Base-by-base conservation (phyloP, 2,329 filamentous ascomycete genomes). In the Cladosporium sphaerospermum region DNA sequence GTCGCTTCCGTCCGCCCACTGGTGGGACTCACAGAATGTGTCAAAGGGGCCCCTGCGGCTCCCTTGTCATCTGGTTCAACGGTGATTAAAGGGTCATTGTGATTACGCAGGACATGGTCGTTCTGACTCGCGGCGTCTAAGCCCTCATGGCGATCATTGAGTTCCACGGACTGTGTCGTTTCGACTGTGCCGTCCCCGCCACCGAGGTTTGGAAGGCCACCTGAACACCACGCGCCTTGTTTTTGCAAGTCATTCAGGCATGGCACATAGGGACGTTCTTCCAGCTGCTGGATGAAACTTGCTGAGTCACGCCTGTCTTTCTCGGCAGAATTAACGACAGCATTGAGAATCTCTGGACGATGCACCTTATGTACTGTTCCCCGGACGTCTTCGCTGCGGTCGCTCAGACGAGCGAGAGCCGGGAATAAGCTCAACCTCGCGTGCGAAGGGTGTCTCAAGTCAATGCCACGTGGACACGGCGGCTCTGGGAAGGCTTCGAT, bases 401-500 rank as follows among this genome's bases (percentile, higher is more conserved):
- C 58, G 11, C 43, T 33, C 8, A 33, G 13, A 13, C 31, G 50
- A 10, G 19, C 19, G 5, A 23, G 32, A n/a, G 18, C 16, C 32
- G 34, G 43, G 16, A 34, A 39, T 18, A 51, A 45, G 43, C 37
- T 40, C 55, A 44, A 40, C 34, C 42, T 18, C 23, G 37, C 16
- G 4, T 33, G 47, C n/a, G 36, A 16, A 59, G 53, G 58, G 54
- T 55, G 28, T 59, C 52, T 39, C 62, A 51, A 43, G 52, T 50
- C 46, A 5, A 55, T 8, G 2, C 7, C 16, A 19, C 13, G 10
- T 23, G 11, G 32, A 13, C 6, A 16, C 3, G 61, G 59, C 7
- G 62, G 62, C 7, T 37, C 40, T 3, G 64, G 62, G 40, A 66
- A 66, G 9, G 54, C 55, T 9, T 53, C 32, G 28, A 64, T 54